Evolutionary conservation across 2,329 filamentous ascomycete species (phyloP), one percentile per base, ranked within the genome.

Genomic region (Claviceps arundinis): DNA sequence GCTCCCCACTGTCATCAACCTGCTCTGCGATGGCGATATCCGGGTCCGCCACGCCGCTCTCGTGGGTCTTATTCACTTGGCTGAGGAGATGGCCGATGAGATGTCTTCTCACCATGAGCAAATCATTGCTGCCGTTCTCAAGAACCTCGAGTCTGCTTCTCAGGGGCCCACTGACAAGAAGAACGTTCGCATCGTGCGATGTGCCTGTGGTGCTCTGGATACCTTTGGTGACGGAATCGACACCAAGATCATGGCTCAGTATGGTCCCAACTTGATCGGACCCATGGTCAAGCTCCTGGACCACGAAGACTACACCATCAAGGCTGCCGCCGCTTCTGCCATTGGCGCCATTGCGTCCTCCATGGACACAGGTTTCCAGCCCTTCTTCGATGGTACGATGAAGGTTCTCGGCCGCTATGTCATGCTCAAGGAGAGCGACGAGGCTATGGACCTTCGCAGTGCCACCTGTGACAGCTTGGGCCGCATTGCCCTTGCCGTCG

Each of bases 371-470:
- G 81, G 80, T 14, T 98, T 97, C 75, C 72, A 85, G 60, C 88
- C 90, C n/a, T 97, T 87, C 76, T 95, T 97, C 66, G 81, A 89
- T 61, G 78, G 86, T 57, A 90, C 88, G 30, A 96, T 98, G 89
- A 78, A 86, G 56, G 82, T 86, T n/a, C 81, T 97, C 53, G 89
- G 87, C 51, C 79, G 81, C 51, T 96, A 88, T 61, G 85, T 93
- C 57, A 77, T 80, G 51, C 84, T 94, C 68, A 95, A 95, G 74
- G 87, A 90, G 50, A 87, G 80, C 54, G 87, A 95, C 58, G 89
- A 95, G 50, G 89, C 95, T 65, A 81, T 97, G 51, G 85, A 95
- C 57, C 80, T 97, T 37, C 84, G 93, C 60, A 89, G 88, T 59
- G 87, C 89, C 53, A 89, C 94, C 41, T 89, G 88, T 60, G 93